phyloP scores from a whole-genome alignment of 371 early-diverging fungal genomes.

The Rhizopus sp. region DNA sequence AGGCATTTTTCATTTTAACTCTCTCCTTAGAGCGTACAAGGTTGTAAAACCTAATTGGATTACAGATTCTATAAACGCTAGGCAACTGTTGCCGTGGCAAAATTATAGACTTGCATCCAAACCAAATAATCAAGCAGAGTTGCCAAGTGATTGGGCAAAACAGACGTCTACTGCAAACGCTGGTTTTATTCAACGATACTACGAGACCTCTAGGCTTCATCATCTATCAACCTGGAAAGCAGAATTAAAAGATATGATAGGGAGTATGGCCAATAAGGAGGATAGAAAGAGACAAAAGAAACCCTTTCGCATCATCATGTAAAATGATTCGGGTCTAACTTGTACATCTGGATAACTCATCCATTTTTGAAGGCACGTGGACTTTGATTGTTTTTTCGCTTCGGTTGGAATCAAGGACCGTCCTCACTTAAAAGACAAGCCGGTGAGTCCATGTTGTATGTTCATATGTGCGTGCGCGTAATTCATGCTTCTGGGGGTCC shows the following conservation, averaged over 20 bases:
- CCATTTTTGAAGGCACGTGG: slow-evolving; percentile 74
- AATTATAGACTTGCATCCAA: slow-evolving; percentile 50
- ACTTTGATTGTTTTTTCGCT: slow-evolving; percentile 95
- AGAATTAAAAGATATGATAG: slow-evolving; percentile 67
- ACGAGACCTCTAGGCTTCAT: slow-evolving; percentile 78
- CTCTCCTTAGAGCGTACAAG: slow-evolving; percentile 55
- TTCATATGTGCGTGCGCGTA: slow-evolving; percentile 6
- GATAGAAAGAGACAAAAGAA: slow-evolving; percentile 6
- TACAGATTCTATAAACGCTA: slow-evolving; percentile 62
- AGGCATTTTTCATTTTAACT: neutral
- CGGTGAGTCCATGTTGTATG: slow-evolving; percentile 57
- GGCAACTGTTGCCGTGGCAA: slow-evolving; percentile 65
- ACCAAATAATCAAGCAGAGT: slow-evolving; percentile 23
- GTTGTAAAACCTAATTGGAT: slow-evolving; percentile 85
- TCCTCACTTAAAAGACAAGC: slow-evolving; percentile 63
- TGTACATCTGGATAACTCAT: neutral
- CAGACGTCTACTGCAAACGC: slow-evolving; percentile 40
- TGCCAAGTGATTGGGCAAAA: slow-evolving; percentile 42
- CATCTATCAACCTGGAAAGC: slow-evolving; percentile 82
- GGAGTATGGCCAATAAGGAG: slow-evolving; percentile 28
- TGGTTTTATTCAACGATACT: slow-evolving; percentile 77
- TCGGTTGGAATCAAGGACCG: slow-evolving; percentile 74
- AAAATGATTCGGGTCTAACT: neutral
- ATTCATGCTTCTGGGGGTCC: slow-evolving; percentile 7
- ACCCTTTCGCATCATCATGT: slow-evolving; percentile 32